Percentiles rank a stretch among this genome's conserved stretches.
Evolutionary conservation across 2,329 filamentous ascomycete species (phyloP).

Genomic region (Diaporthe eres): DNA sequence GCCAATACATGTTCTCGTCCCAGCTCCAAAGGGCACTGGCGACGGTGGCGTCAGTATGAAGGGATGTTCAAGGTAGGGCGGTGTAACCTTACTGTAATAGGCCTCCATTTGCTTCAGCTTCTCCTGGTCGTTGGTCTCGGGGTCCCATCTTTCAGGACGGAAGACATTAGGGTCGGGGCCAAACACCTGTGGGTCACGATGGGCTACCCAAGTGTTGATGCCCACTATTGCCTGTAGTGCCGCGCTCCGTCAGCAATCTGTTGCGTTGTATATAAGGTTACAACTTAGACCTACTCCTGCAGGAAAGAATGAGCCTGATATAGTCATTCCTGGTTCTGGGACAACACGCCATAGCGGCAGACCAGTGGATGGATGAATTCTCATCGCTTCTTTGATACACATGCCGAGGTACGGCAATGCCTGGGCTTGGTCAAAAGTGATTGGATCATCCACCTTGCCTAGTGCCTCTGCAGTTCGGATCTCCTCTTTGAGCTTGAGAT

Average conservation of each 20-base stretch:
- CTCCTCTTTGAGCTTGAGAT: conserved; percentile 66
- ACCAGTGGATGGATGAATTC: conserved; percentile 6
- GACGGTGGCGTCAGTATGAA: background rate
- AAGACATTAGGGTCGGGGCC: conserved; percentile 68
- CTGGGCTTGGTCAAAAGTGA: conserved; percentile 18
- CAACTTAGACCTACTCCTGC: background rate
- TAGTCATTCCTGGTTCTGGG: conserved; percentile 1
- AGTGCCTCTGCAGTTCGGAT: conserved; percentile 62
- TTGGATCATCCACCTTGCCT: conserved; percentile 3
- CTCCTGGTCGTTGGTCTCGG: background rate
- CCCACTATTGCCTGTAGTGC: conserved; percentile 62
- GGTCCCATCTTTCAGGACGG: conserved; percentile 67
- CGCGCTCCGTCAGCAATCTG: background rate
- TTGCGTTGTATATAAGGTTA: background rate
- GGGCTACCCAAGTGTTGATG: conserved; percentile 72
- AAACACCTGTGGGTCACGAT: conserved; percentile 68
- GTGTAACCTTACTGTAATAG: background rate
- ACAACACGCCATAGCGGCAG: conserved; percentile 26
- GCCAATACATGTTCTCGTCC: conserved; percentile 63
- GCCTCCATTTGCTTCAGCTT: conserved; percentile 27
- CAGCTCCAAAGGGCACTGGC: conserved; percentile 61
- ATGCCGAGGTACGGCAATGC: conserved; percentile 1
- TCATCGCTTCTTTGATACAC: conserved; percentile 6
- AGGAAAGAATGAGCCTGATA: conserved; percentile 8
- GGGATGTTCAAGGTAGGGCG: background rate